A percentile compares a stretch with the other conserved stretches of the same genome.
Conservation (phyloP, 305 asterid genomes). For the Fraxinus sp. region DNA sequence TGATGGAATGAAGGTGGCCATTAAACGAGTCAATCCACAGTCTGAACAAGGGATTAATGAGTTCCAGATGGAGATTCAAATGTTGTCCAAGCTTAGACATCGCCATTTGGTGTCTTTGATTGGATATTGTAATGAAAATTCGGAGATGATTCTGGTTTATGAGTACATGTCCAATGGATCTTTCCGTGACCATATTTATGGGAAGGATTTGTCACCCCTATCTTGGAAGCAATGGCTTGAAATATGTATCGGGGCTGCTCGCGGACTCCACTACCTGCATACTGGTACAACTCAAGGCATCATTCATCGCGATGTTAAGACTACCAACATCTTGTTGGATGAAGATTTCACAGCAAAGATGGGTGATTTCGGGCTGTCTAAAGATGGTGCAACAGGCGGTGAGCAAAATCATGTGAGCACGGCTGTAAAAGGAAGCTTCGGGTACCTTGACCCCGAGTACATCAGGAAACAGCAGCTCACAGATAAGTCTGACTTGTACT, state of each 20-base stretch:
- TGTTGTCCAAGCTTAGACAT: constrained; percentile 64
- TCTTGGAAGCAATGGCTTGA: constrained; percentile 62
- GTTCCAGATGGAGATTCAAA: constrained; percentile 64
- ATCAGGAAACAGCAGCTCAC: constrained; percentile 82
- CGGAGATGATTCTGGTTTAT: constrained; percentile 66
- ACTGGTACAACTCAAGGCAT: constrained; percentile 59
- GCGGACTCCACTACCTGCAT: constrained; percentile 65
- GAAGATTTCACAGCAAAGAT: constrained; percentile 54
- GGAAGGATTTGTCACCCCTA: constrained; percentile 40
- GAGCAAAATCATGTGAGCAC: constrained; percentile 48
- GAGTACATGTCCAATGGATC: constrained; percentile 65
- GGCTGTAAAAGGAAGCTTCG: constrained; percentile 60
- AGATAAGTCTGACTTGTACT: constrained; percentile 79
- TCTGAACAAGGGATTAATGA: constrained; percentile 67
- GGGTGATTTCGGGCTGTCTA: constrained; percentile 70
- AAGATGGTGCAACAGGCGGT: constrained; percentile 36
- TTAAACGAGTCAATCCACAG: constrained; percentile 63
- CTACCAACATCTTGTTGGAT: constrained; percentile 57
- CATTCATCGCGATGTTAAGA: constrained; percentile 63
- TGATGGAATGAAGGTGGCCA: constrained; percentile 55
- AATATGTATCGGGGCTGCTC: constrained; percentile 59
- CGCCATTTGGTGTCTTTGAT: constrained; percentile 65
- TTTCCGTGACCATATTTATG: constrained; percentile 58
- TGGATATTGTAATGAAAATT: constrained; percentile 62
- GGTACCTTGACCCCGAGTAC: constrained; percentile 57